These are phyloP conservation scores for Pugionium cornutum DNA, from an alignment of 345 rosid genomes.

Conservation along the genomic window DNA sequence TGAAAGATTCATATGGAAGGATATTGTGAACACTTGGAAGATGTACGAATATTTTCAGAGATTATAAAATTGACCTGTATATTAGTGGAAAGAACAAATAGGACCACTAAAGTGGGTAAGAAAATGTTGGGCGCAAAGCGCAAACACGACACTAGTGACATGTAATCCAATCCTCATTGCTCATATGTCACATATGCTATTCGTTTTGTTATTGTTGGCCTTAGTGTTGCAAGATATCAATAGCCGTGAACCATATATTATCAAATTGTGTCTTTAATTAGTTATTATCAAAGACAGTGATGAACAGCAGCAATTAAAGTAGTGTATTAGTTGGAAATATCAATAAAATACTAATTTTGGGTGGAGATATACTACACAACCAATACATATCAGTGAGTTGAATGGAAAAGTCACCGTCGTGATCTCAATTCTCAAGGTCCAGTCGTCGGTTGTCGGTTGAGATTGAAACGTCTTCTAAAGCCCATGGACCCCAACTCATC, in stretches of 20 bases:
- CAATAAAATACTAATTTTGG: constrained; percentile 24
- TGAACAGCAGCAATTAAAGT: not conserved
- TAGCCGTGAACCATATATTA: constrained; percentile 1
- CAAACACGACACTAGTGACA: constrained; percentile 30
- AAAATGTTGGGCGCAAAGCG: constrained; percentile 39
- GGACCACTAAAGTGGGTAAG: constrained; percentile 41
- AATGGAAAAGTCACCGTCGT: constrained; percentile 27
- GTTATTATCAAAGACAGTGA: constrained; percentile 15
- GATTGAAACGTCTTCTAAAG: constrained; percentile 32
- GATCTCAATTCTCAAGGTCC: constrained; percentile 31
- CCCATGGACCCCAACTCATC: constrained; percentile 37
- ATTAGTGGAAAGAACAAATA: constrained; percentile 25
- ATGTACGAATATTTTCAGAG: constrained; percentile 26
- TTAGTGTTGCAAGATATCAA: constrained; percentile 3
- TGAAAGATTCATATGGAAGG: not conserved
- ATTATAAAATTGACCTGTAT: constrained; percentile 31
- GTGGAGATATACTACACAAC: not conserved
- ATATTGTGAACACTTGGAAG: constrained; percentile 11
- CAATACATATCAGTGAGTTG: constrained; percentile 16
- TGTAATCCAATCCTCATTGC: constrained; percentile 21
- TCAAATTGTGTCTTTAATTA: not conserved
- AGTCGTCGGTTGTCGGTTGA: constrained; percentile 37
- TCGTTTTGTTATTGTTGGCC: constrained; percentile 9
- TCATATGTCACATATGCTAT: constrained; percentile 10
- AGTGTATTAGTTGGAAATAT: not conserved